A percentile compares a stretch with the other conserved stretches of the same genome.
Conservation (phyloP, 768 basidiomycete species). For the Suillus sp. region DNA sequence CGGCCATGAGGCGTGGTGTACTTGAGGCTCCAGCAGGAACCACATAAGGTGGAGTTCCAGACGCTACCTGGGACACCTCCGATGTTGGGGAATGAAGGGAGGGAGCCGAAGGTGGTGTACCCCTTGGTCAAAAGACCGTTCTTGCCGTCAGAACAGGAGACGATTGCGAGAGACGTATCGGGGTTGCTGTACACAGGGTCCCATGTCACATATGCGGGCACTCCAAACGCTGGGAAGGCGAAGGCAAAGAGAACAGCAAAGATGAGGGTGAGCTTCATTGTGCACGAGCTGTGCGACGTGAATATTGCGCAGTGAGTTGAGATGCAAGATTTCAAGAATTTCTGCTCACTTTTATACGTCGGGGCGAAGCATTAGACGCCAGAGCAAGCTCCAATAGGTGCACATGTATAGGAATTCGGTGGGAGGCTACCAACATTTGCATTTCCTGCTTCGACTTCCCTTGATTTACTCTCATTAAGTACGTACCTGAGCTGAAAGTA, state of each 20-base stretch:
- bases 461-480: neutral
- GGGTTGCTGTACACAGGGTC: slow-evolving; percentile 10
- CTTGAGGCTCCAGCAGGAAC: slow-evolving; percentile 13
- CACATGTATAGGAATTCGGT: neutral
- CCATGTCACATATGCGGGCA: slow-evolving; percentile 5
- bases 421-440: neutral
- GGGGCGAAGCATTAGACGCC: neutral
- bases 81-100: slow-evolving; percentile 16
- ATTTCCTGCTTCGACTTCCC: neutral
- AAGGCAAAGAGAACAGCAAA: neutral
- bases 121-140: slow-evolving; percentile 24
- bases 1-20: slow-evolving; percentile 2
- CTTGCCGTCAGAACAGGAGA: slow-evolving; percentile 24
- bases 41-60: slow-evolving; percentile 15
- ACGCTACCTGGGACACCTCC: slow-evolving; percentile 9
- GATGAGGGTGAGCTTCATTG: neutral
- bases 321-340: neutral
- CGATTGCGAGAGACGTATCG: slow-evolving; percentile 5
- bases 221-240: neutral
- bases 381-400: neutral
- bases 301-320: neutral
- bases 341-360: neutral
- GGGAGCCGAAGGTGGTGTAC: slow-evolving; percentile 18
- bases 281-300: neutral
- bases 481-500: neutral